Evolutionary conservation across 2,329 filamentous ascomycete genomes (phyloP).

Genomic region (Pseudogymnoascus sp.): DNA sequence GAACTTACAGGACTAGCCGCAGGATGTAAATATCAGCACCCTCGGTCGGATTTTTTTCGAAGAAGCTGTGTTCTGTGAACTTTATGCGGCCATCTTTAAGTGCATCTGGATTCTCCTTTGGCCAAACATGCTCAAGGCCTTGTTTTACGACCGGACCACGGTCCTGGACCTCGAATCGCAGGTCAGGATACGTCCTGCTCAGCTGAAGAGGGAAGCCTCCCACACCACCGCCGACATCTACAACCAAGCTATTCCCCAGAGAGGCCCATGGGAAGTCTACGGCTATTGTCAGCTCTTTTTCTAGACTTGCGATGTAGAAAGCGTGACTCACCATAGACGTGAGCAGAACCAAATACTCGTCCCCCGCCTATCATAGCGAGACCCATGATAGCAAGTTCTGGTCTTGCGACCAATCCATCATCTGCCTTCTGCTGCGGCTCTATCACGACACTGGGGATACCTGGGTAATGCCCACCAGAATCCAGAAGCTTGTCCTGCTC

Average conservation of each 20-base stretch:
- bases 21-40: slow-evolving; percentile 25
- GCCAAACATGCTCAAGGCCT: slow-evolving; percentile 26
- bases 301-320: not conserved
- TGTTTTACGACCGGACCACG: slow-evolving; percentile 24
- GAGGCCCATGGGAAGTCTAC: slow-evolving; percentile 25
- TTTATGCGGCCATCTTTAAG: slow-evolving; percentile 16
- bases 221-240: slow-evolving; percentile 28
- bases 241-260: slow-evolving; percentile 21
- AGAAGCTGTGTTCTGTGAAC: slow-evolving; percentile 25
- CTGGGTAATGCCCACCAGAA: slow-evolving; percentile 21
- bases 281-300: not conserved
- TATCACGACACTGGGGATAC: slow-evolving; percentile 16
- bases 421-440: slow-evolving; percentile 16
- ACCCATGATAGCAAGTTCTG: slow-evolving; percentile 23
- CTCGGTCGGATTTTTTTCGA: slow-evolving; percentile 23
- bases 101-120: slow-evolving; percentile 23
- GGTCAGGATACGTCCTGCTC: slow-evolving; percentile 26
- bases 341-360: slow-evolving; percentile 22
- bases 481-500: too few species aligned
- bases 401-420: slow-evolving; percentile 16
- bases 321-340: slow-evolving; percentile 22
- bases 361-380: slow-evolving; percentile 28
- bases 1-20: slow-evolving; percentile 16
- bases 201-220: slow-evolving; percentile 31
- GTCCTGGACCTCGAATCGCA: slow-evolving; percentile 34